Evolutionary conservation across 495 filamentous ascomycete species (phyloP), one percentile per base, ranked within the genome.

Genomic region (Annulohypoxylon moriforme): DNA sequence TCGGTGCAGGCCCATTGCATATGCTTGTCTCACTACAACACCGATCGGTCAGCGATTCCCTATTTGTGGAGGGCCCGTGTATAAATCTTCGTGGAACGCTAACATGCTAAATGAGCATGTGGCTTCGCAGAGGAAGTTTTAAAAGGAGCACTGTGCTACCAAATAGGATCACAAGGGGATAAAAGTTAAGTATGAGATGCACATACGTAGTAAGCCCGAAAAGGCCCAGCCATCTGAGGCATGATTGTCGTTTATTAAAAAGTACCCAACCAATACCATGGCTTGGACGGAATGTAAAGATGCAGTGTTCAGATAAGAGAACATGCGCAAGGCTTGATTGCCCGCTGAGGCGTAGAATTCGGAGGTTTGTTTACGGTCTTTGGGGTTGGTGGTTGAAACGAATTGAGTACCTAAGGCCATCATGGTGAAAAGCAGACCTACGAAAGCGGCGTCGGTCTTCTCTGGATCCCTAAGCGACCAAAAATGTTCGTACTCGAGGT

Each of bases 181-280:
- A 33, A 36, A 31, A 18, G 56, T 25, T 1, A 16, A 34, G 55
- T 25, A 9, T 40, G 34, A 24, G 18, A 46, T 25, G 14, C 18
- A 69, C 70, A 13, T 69, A 73, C 71, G 24, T 67, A 73, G 25
- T 40, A 73, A 55, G 9, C 91, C 91, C 3, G 88, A 89, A 81
- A 92, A 93, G 0, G 89, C 89, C 88, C 90, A 93, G 1, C 90
- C 90, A 69, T 93, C 91, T 1, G 89, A 89, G 6, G 89, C 89
- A 64, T 92, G 90, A 67, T 92, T 91, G 74, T 92, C 91, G 76
- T 93, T 93, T 77, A 93, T 91, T 24, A 93, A 82, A 72, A 93
- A 93, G 73, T 92, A 92, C 14, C 87, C 89, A 50, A 92, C 87
- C 5, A 93, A 75, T 0, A 92, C 88, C 90, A 93, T 93, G 13